Percentiles rank a stretch among this genome's conserved stretches.
Conservation (phyloP, 2,329 filamentous ascomycete genomes). For the Trichoderma harzianum region DNA sequence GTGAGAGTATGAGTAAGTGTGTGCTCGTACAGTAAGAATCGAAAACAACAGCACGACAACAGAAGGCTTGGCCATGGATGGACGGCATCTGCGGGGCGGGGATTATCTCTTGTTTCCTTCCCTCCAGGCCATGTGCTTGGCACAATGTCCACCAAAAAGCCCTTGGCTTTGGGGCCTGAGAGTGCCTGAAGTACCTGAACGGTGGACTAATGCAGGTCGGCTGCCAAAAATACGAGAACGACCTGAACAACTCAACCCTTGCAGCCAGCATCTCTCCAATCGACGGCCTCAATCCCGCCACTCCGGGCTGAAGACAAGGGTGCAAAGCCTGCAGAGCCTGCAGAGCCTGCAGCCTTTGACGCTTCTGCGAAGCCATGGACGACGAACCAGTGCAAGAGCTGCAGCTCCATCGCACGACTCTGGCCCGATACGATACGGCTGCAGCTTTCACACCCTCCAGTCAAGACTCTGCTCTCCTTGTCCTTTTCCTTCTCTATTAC, state of each 20-base stretch:
- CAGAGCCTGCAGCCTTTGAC: not conserved
- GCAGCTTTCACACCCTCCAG: constrained; percentile 5
- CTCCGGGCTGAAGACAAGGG: constrained; percentile 13
- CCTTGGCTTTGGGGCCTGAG: not conserved
- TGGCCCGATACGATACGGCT: constrained; percentile 9
- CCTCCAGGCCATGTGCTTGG: not conserved
- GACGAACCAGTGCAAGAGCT: constrained; percentile 5
- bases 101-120: not conserved
- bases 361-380: not conserved
- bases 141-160: not conserved
- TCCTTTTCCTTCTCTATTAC: not conserved
- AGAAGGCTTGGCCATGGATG: not conserved
- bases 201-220: constrained; percentile 15
- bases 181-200: not conserved
- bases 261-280: constrained; percentile 10
- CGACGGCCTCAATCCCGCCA: constrained; percentile 17
- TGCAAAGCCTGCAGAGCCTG: not conserved
- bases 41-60: not conserved
- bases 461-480: not conserved
- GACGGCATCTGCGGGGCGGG: not conserved
- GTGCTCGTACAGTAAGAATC: not conserved
- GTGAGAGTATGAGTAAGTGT: not conserved
- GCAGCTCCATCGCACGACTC: constrained; percentile 15
- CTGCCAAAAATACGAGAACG: constrained; percentile 22
- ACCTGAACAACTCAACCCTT: constrained; percentile 9